phyloP scores from a whole-genome alignment of 345 rosid genomes.

The Acer yangbiense region DNA sequence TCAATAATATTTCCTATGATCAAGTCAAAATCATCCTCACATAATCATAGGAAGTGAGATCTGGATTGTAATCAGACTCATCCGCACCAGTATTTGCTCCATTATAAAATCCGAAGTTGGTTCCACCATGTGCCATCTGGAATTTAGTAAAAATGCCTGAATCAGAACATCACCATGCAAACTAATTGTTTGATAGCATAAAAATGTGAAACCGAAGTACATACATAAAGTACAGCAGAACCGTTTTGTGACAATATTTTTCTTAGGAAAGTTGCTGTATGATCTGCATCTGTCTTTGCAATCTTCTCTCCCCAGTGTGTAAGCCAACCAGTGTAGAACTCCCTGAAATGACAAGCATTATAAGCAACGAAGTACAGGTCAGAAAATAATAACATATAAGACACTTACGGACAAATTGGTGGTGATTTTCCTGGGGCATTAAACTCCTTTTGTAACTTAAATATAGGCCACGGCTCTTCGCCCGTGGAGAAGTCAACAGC shows the following conservation, averaged over 20 bases:
- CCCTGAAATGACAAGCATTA: constrained; percentile 49
- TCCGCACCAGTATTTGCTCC: constrained; percentile 85
- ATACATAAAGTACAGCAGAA: constrained; percentile 95
- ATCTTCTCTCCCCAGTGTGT: constrained; percentile 94
- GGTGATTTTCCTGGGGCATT: constrained; percentile 96
- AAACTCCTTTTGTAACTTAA: constrained; percentile 79
- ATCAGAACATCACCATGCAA: constrained; percentile 12
- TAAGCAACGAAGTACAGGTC: constrained; percentile 14
- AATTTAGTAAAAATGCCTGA: constrained; percentile 26
- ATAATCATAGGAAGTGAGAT: constrained; percentile 95
- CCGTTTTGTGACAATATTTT: constrained; percentile 77
- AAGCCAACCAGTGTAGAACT: constrained; percentile 98
- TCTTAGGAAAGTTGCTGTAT: constrained; percentile 69
- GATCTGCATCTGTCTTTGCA: constrained; percentile 63
- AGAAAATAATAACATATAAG: not conserved
- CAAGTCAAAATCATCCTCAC: constrained; percentile 37
- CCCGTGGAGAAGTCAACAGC: constrained; percentile 95
- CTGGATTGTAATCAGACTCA: constrained; percentile 80
- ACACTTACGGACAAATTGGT: constrained; percentile 80
- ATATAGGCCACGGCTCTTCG: constrained; percentile 82
- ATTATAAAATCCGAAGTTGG: constrained; percentile 92
- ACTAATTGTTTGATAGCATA: constrained; percentile 7
- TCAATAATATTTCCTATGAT: not conserved
- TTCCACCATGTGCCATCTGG: constrained; percentile 99
- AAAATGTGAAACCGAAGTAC: constrained; percentile 22